Evolutionary conservation across 495 filamentous ascomycete genomes (phyloP).

Genomic region (Sporormia fimetaria): DNA sequence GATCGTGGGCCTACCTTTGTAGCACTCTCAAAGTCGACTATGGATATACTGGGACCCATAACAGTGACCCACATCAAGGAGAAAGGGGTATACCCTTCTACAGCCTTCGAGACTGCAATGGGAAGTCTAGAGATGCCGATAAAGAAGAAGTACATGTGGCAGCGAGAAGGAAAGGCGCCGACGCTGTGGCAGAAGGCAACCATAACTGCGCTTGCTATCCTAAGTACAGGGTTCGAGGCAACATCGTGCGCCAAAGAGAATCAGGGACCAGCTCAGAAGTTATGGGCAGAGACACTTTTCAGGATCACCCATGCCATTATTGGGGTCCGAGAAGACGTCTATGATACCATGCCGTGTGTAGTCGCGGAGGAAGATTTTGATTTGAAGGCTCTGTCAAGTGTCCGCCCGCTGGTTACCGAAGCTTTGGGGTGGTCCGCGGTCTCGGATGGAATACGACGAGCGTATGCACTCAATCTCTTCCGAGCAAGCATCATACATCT

Average conservation of each 20-base stretch:
- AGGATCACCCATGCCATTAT: constrained; percentile 49
- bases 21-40: constrained; percentile 71
- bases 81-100: constrained; percentile 15
- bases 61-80: constrained; percentile 31
- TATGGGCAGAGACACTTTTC: too few relatives aligned
- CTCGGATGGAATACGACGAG: constrained; percentile 52
- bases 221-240: constrained; percentile 53
- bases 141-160: constrained; percentile 60
- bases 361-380: constrained; percentile 65
- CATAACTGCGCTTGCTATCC: constrained; percentile 52
- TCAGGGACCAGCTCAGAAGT: too few relatives aligned
- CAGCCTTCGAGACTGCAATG: constrained; percentile 43
- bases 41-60: constrained; percentile 55
- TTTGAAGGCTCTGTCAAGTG: constrained; percentile 54
- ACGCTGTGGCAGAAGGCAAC: constrained; percentile 73
- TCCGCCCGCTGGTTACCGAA: constrained; percentile 63
- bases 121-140: constrained; percentile 57
- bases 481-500: constrained; percentile 69
- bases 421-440: constrained; percentile 54
- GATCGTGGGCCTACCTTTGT: constrained; percentile 55
- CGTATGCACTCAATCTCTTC: constrained; percentile 70
- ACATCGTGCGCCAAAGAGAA: too few relatives aligned
- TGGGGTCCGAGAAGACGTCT: constrained; percentile 41
- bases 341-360: constrained; percentile 37
- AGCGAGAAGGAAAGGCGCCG: constrained; percentile 42